Evolutionary conservation across 441 rosid species (phyloP), one percentile per base, ranked within the genome.

Genomic region (Populus hybrid): DNA sequence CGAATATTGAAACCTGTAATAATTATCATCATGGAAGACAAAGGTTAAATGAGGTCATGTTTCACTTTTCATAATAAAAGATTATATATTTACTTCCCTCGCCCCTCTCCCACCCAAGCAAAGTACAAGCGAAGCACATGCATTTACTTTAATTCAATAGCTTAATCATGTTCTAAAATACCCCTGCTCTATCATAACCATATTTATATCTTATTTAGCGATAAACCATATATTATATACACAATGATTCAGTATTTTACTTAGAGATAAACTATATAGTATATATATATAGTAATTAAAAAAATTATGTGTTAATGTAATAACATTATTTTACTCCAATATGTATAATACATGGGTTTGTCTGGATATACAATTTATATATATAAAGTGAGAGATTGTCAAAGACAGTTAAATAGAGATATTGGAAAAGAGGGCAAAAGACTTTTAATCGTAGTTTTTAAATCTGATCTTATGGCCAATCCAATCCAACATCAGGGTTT

Each of bases 311-410:
- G 46, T 10, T 38, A 38, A 38, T 38, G 46, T 38, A 38, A 38
- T 38, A 38, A 10, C 46, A 10, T 38, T 38, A 38, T 1, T 10
- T 3, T 3, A 38, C 46, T 38, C 46, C 12, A 38, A 10, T 38
- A 38, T 38, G 46, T 38, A 38, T 10, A 38, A 38, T 38, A 38
- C 42, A 35, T 35, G 38, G 38, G 38, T 35, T 8, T 35, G 38
- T 7, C 38, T 7, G 8, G 8, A 35, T 35, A 35, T 7, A 7
- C 8, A 35, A 35, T 0, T 35, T 3, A n/a, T 5, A 69, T 35
- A 70, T 30, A 26, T 8, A 76, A 57, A 78, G 83, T 77, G 72
- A 83, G 80, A 76, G 50, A 54, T 30, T 57, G n/a, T 63, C 23
- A 0, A 28, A 69, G 32, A 30, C 32, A 30, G 78, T 18, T 78